Percentiles rank a stretch among this genome's conserved stretches.
Conservation (phyloP, 1,284 basidiomycete species). For the Leccinum subatratum region DNA sequence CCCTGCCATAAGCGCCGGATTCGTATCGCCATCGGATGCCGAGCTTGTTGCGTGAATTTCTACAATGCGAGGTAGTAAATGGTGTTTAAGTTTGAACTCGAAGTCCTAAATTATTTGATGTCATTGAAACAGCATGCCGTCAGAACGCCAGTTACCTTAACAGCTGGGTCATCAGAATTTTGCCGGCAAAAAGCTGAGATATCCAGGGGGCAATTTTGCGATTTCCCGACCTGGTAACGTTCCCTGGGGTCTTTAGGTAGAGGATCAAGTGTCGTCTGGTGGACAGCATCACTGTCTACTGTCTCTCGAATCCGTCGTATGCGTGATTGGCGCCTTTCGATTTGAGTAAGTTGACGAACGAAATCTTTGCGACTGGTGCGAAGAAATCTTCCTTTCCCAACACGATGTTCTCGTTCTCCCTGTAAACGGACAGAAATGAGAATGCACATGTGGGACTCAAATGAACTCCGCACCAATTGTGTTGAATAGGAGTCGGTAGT, state of each 20-base stretch:
- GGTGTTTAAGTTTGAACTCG: neutral
- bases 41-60: neutral
- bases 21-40: neutral
- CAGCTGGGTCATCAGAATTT: too few relatives aligned
- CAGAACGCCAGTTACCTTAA: too few relatives aligned
- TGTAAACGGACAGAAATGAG: neutral
- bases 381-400: neutral
- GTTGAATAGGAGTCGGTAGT: neutral
- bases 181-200: too few relatives aligned
- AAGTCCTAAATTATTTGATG: neutral
- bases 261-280: too few relatives aligned
- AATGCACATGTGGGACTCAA: neutral
- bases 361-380: neutral
- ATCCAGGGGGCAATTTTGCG: too few relatives aligned
- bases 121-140: too few relatives aligned
- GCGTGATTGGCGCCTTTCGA: neutral
- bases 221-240: too few relatives aligned
- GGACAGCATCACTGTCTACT: neutral
- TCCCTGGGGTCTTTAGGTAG: too few relatives aligned
- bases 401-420: neutral
- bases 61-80: neutral
- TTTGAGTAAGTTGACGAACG: neutral
- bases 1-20: fast-evolving
- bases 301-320: neutral
- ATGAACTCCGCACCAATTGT: neutral